phyloP scores from a whole-genome alignment of 2,329 filamentous ascomycete genomes.

The Triangularia verruculosa region DNA sequence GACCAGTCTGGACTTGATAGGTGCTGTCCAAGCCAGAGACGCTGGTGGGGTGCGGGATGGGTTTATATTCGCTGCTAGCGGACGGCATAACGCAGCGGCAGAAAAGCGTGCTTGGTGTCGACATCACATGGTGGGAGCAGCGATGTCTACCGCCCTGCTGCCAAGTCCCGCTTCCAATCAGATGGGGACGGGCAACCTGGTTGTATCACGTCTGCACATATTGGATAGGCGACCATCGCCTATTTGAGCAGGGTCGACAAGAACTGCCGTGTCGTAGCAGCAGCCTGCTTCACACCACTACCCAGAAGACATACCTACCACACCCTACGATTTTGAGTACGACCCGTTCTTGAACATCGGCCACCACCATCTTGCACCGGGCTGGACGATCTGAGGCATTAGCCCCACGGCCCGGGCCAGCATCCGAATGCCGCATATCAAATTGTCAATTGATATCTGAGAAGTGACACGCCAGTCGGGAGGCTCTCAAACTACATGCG shows the following conservation, averaged over 20 bases:
- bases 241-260: background rate
- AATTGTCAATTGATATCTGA: background rate
- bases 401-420: background rate
- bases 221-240: background rate
- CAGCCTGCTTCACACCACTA: background rate
- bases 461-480: background rate
- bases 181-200: background rate
- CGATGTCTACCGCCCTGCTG: background rate
- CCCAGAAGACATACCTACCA: background rate
- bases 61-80: background rate
- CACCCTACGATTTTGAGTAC: background rate
- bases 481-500: background rate
- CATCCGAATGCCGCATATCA: background rate
- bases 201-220: background rate
- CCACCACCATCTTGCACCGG: background rate
- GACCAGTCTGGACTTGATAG: background rate
- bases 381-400: background rate
- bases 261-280: background rate
- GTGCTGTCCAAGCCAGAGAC: background rate
- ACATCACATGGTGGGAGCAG: slow-evolving; percentile 3
- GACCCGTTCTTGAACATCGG: background rate
- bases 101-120: background rate
- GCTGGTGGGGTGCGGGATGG: background rate
- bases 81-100: background rate
- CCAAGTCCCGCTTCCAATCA: slow-evolving; percentile 3